These are phyloP conservation scores for Lipomyces mesembrius DNA, from an alignment of 805 yeast genomes.

Conservation along the genomic window DNA sequence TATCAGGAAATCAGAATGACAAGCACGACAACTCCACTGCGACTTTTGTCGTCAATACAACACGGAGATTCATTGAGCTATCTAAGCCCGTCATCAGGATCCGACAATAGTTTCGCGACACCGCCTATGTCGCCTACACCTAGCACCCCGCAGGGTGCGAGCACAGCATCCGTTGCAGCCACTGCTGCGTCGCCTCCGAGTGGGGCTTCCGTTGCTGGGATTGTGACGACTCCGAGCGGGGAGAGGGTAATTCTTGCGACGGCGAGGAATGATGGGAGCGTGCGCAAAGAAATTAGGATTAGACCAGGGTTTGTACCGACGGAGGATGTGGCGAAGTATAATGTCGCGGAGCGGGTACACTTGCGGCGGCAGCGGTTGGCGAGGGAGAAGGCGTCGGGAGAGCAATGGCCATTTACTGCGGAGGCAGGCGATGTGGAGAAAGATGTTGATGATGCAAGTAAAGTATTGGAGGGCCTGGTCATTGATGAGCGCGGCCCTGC, in stretches of 20 bases:
- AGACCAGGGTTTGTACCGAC: constrained; percentile 43
- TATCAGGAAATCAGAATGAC: not conserved
- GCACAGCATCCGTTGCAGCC: not conserved
- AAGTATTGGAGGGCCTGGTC: not conserved
- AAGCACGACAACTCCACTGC: not conserved
- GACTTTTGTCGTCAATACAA: not conserved
- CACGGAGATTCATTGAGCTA: not conserved
- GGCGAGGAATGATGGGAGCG: constrained; percentile 43
- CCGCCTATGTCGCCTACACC: constrained; percentile 6
- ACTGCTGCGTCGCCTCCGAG: not conserved
- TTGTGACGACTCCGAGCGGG: constrained; percentile 20
- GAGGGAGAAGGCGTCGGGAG: constrained; percentile 9
- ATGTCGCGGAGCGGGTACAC: constrained; percentile 28
- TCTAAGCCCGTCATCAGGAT: not conserved
- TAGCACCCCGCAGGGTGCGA: not conserved
- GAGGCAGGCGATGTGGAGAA: not conserved
- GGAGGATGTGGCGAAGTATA: constrained; percentile 41
- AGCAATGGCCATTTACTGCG: not conserved
- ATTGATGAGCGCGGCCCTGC: not conserved
- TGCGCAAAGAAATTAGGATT: constrained; percentile 40
- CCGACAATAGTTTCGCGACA: constrained; percentile 1
- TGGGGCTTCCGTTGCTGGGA: constrained; percentile 22
- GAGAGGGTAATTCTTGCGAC: constrained; percentile 37
- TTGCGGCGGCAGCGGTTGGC: constrained; percentile 26
- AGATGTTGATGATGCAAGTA: not conserved